Evolutionary conservation across 2,329 filamentous ascomycete genomes (phyloP), one percentile per base, ranked within the genome.

Genomic region (Colletotrichum chrysophilum): DNA sequence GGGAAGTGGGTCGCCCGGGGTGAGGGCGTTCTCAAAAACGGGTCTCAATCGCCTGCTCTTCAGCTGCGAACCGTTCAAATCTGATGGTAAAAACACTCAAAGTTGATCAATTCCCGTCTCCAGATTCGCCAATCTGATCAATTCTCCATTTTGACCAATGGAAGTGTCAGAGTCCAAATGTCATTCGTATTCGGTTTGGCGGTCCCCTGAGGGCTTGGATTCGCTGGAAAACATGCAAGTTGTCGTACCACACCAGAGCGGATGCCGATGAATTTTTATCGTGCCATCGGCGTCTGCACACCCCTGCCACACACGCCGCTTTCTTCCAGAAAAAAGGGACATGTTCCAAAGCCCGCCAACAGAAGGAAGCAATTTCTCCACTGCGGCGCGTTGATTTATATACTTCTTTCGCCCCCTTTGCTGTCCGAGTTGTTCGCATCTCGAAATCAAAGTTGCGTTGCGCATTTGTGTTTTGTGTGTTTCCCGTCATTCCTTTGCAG

Each of bases 1-100:
- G 73, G 73, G 10, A 75, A 75, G 73, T 75, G 73, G 73, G 64
- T 68, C 73, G 21, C 56, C 73, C 73, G 73, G 70, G 70, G 73
- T 64, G 58, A 21, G 21, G 38, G 60, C 16, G 58, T 34, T 68
- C 58, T 73, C 64, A 70, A 32, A 61, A 58, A 73, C 12, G 70
- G 69, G 28, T 26, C 30, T 30, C 28, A 30, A 24, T 68, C 5
- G 43, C 24, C 62, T 48, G 62, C 28, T 56, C 13, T 62, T 48
- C 62, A 75, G 73, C 73, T 72, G 28, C 16, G 18, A n/a, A 55
- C 13, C 12, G 30, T 12, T 28, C 26, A 13, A 34, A n/a, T 21
- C n/a, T 16, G 21, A 56, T 52, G 30, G 34, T 32, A 30, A 55
- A 52, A 52, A 21, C 3, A 52, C n/a, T 16, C 28, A n/a, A 61